A percentile compares a stretch with the other conserved stretches of the same genome.
Conservation (phyloP, 768 basidiomycete species). For the Boletus reticuloceps region DNA sequence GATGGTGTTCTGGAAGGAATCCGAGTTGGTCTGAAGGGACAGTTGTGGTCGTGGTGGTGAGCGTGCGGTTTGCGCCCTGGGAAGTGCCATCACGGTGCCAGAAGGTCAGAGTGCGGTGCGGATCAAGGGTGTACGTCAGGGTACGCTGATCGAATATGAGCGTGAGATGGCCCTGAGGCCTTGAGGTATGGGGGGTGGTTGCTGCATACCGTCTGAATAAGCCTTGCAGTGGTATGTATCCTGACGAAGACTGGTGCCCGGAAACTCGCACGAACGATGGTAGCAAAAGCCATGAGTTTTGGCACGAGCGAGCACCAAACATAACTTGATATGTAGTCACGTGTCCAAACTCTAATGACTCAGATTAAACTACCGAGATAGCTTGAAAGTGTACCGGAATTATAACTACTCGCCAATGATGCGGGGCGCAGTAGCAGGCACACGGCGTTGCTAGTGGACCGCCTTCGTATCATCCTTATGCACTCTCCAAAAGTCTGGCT, state of each 20-base stretch:
- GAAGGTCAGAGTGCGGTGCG: neutral
- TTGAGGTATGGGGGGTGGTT: no score
- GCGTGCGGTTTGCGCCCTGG: neutral
- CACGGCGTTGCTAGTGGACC: no score
- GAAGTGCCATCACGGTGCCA: neutral
- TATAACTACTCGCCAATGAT: no score
- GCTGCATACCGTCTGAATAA: no score
- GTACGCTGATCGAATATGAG: neutral
- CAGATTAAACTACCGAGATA: no score
- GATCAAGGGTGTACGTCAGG: neutral
- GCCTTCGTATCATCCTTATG: neutral
- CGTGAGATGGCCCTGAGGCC: neutral
- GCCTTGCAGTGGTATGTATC: neutral
- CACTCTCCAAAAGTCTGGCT: slow-evolving; percentile 8
- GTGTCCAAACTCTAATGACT: neutral
- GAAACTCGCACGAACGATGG: neutral
- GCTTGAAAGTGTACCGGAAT: no score
- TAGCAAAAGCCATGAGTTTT: slow-evolving; percentile 1
- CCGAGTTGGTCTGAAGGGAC: slow-evolving; percentile 31
- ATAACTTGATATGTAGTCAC: neutral
- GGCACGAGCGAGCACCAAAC: neutral
- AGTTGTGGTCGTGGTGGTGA: neutral
- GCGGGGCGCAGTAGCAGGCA: no score
- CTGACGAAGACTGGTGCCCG: neutral
- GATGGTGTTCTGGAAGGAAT: slow-evolving; percentile 16